Conservation (phyloP, 306 rosid species). For the Echinosophora koreensis region DNA sequence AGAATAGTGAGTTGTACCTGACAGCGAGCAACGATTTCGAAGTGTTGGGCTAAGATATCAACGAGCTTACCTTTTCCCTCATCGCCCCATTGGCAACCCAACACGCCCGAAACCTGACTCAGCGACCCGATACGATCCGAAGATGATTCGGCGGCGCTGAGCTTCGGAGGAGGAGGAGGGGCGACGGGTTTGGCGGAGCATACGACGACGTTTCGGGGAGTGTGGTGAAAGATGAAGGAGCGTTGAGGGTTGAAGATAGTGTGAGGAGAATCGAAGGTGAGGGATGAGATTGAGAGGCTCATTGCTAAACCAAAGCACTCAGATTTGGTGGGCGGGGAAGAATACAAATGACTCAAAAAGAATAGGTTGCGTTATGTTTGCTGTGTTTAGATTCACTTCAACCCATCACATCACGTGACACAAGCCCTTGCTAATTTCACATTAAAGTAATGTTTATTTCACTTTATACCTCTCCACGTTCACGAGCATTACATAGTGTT, state of each 20-base stretch:
- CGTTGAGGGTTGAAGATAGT: conserved; percentile 51
- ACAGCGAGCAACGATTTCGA: conserved; percentile 93
- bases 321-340: no score
- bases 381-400: no score
- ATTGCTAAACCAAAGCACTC: conserved; percentile 36
- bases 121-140: conserved; percentile 69
- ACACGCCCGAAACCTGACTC: conserved; percentile 86
- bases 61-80: conserved; percentile 98
- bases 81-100: conserved; percentile 98
- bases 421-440: no score
- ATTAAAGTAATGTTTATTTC: no score
- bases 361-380: no score
- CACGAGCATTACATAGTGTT: no score
- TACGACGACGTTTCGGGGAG: conserved; percentile 45
- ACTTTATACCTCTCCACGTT: no score
- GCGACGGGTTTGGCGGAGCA: conserved; percentile 63
- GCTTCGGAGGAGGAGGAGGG: conserved; percentile 59
- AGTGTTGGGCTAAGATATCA: conserved; percentile 88
- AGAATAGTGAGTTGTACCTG: conserved; percentile 60
- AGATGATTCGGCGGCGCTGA: conserved; percentile 59
- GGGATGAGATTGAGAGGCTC: conserved; percentile 74
- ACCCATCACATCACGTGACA: no score
- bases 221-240: conserved; percentile 37
- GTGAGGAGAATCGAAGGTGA: conserved; percentile 55
- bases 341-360: no score